Evolutionary conservation across 225 moss, liverwort and hornwort species (phyloP).

Genomic region (Neckera pumila): DNA sequence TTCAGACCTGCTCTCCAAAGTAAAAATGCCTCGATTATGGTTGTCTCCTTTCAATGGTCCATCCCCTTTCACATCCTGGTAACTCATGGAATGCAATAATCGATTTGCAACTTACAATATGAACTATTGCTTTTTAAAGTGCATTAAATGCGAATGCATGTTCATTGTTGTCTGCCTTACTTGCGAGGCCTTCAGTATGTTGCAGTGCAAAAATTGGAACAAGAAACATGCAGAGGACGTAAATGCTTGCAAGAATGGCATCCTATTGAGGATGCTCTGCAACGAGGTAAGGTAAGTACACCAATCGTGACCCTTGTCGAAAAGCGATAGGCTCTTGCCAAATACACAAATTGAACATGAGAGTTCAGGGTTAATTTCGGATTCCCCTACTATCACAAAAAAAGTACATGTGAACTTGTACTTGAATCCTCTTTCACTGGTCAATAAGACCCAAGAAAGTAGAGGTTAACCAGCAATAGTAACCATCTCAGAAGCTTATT

Average conservation of each 20-base stretch:
- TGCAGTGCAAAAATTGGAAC: not conserved
- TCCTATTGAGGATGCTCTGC: not conserved
- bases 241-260: not conserved
- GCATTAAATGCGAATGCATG: not conserved
- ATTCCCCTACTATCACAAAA: not conserved
- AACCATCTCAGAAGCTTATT: not conserved
- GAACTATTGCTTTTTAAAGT: not conserved
- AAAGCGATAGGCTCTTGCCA: not conserved
- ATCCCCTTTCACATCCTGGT: not conserved
- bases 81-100: not conserved
- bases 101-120: not conserved
- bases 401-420: not conserved
- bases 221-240: not conserved
- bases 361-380: not conserved
- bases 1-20: not conserved
- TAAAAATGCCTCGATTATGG: not conserved
- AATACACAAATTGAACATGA: not conserved
- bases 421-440: not conserved
- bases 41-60: not conserved
- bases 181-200: not conserved
- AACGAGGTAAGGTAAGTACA: not conserved
- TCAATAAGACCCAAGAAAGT: not conserved
- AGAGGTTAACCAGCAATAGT: not conserved
- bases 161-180: not conserved
- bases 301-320: not conserved